Conservation (phyloP, 495 filamentous ascomycete species). For the Sporormia fimetaria region DNA sequence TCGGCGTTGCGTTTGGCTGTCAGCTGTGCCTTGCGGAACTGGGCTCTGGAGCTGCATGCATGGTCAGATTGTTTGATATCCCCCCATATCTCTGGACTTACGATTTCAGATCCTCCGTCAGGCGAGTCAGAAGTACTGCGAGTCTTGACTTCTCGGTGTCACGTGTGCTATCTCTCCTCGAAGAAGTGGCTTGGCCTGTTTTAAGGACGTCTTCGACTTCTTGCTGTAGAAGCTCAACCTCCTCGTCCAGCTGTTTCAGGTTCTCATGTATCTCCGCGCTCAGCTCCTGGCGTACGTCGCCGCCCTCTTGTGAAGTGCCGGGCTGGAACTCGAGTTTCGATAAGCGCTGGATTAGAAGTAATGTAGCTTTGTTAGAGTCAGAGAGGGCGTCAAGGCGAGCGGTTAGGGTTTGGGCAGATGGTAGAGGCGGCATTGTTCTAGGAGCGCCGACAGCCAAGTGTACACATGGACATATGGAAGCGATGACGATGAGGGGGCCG, state of each 20-base stretch:
- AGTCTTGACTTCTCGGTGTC: slow-evolving; percentile 49
- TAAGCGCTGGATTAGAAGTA: slow-evolving; percentile 65
- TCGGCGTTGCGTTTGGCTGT: slow-evolving; percentile 67
- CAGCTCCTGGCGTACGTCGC: slow-evolving; percentile 64
- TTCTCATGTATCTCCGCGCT: slow-evolving; percentile 68
- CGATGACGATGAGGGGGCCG: slow-evolving; percentile 13
- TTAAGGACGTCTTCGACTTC: slow-evolving; percentile 54
- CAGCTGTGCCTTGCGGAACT: slow-evolving; percentile 78
- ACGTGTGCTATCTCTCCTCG: slow-evolving; percentile 37
- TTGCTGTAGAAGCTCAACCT: slow-evolving; percentile 69
- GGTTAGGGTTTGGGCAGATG: slow-evolving; percentile 51
- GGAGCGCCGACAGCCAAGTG: slow-evolving; percentile 7
- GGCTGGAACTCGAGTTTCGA: slow-evolving; percentile 55
- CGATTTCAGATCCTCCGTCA: slow-evolving; percentile 59
- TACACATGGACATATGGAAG: not conserved
- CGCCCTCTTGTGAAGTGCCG: slow-evolving; percentile 45
- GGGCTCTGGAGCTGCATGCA: slow-evolving; percentile 47
- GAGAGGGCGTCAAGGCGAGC: slow-evolving; percentile 57
- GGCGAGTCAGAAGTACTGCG: slow-evolving; percentile 48
- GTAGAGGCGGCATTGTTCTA: slow-evolving; percentile 24
- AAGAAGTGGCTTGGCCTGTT: slow-evolving; percentile 32
- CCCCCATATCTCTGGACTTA: slow-evolving; percentile 31
- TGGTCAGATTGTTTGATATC: not conserved
- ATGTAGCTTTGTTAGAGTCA: slow-evolving; percentile 52
- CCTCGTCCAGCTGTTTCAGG: slow-evolving; percentile 74